These are phyloP conservation scores for Hansenula sp. DNA, from an alignment of 1,139 yeast species.

Conservation along the genomic window DNA sequence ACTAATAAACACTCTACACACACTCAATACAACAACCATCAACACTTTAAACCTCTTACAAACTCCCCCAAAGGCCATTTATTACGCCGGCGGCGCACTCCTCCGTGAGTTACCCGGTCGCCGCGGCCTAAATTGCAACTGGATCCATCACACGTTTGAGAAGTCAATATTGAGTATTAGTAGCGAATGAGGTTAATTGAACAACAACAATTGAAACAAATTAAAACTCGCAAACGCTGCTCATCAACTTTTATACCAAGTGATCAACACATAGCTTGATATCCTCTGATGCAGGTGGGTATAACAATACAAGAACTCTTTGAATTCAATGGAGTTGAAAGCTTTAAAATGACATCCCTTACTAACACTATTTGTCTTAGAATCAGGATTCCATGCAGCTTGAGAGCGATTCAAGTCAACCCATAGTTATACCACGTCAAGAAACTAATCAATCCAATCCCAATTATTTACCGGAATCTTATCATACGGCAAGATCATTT, in stretches of 20 bases:
- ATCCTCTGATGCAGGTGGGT: constrained; percentile 1
- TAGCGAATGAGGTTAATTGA: no score
- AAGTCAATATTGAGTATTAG: background rate
- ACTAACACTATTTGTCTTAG: constrained; percentile 1
- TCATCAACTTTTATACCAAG: no score
- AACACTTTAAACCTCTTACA: no score
- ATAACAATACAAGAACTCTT: no score
- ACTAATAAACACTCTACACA: no score
- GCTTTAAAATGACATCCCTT: background rate
- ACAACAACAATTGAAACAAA: background rate
- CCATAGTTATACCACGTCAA: constrained; percentile 24
- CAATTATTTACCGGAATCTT: constrained; percentile 18
- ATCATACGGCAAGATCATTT: constrained; percentile 22
- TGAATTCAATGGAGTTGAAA: no score
- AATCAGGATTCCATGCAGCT: constrained; percentile 8
- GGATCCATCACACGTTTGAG: background rate
- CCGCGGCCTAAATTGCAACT: background rate
- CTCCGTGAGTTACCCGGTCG: background rate
- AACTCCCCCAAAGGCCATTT: no score
- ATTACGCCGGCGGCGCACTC: background rate
- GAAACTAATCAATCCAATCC: constrained; percentile 9
- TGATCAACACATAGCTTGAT: background rate
- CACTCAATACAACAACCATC: no score
- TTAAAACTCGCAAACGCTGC: background rate
- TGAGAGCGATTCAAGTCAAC: constrained; percentile 20